Conservation (phyloP, 495 filamentous ascomycete genomes). For the Clohesyomyces aquaticus region DNA sequence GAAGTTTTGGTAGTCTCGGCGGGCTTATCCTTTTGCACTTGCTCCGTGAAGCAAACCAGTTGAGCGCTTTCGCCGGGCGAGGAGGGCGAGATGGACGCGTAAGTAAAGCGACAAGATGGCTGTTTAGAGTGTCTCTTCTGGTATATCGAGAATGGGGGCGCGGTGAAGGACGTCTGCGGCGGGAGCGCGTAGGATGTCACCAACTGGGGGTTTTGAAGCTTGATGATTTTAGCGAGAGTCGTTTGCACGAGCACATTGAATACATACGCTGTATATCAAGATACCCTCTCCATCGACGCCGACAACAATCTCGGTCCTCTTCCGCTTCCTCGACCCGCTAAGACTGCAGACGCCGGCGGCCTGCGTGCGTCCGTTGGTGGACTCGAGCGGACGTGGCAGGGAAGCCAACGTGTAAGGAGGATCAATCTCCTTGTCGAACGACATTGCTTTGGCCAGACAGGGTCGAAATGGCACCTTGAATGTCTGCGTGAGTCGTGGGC, state of each 20-base stretch:
- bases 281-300: conserved; percentile 89
- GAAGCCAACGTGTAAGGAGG: conserved; percentile 45
- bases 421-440: conserved; percentile 39
- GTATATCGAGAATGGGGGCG: conserved; percentile 75
- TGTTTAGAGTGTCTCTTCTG: conserved; percentile 54
- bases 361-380: conserved; percentile 38
- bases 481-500: conserved; percentile 36
- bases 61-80: conserved; percentile 28
- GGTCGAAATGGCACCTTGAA: not conserved
- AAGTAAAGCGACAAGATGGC: conserved; percentile 71
- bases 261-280: conserved; percentile 86
- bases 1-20: conserved; percentile 25
- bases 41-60: conserved; percentile 48
- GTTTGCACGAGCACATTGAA: not conserved
- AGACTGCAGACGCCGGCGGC: conserved; percentile 63
- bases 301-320: conserved; percentile 81
- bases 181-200: conserved; percentile 84
- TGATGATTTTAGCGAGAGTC: conserved; percentile 19
- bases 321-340: conserved; percentile 75
- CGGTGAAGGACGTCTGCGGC: conserved; percentile 77
- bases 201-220: conserved; percentile 80
- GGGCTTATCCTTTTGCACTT: conserved; percentile 15
- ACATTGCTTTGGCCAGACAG: conserved; percentile 39
- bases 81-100: conserved; percentile 53
- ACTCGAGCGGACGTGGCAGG: conserved; percentile 42